Percentiles rank a stretch among this genome's conserved stretches.
phyloP scores from a whole-genome alignment of 1,139 yeast genomes.

The Spencermartinsiella ligniputridi region DNA sequence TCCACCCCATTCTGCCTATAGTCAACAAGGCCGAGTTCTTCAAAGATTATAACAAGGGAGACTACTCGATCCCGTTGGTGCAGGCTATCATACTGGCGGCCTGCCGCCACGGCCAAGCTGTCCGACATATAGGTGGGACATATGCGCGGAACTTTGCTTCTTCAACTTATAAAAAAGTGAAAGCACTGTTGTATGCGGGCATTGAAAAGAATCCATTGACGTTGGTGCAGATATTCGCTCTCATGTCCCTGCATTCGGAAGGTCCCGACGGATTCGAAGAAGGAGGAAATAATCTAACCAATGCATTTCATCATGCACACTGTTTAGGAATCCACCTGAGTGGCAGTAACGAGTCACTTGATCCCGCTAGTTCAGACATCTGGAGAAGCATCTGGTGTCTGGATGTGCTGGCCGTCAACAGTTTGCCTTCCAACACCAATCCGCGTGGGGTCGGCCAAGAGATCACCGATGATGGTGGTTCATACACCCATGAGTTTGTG shows the following conservation, averaged over 20 bases:
- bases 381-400: conserved; percentile 39
- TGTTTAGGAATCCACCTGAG: conserved; percentile 36
- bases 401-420: conserved; percentile 35
- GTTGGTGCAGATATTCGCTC: conserved; percentile 31
- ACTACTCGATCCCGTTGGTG: conserved; percentile 17
- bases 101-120: conserved; percentile 8
- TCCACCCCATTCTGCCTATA: conserved; percentile 59
- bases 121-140: conserved; percentile 3
- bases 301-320: conserved; percentile 34
- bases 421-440: conserved; percentile 32
- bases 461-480: conserved; percentile 22
- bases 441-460: conserved; percentile 33
- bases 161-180: conserved; percentile 8
- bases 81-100: conserved; percentile 18
- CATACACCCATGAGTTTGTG: conserved; percentile 21
- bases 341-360: conserved; percentile 19
- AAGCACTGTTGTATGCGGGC: conserved; percentile 12
- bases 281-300: conserved; percentile 32
- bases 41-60: conserved; percentile 10
- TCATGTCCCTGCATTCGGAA: conserved; percentile 24
- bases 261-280: conserved; percentile 35
- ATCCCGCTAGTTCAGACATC: conserved; percentile 17
- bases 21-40: conserved; percentile 34
- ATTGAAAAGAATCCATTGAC: conserved; percentile 9
- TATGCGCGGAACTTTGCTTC: conserved; percentile 11